Evolutionary conservation across 176 grass and related monocot genomes (phyloP).

Genomic region (Saccharum spontaneum): DNA sequence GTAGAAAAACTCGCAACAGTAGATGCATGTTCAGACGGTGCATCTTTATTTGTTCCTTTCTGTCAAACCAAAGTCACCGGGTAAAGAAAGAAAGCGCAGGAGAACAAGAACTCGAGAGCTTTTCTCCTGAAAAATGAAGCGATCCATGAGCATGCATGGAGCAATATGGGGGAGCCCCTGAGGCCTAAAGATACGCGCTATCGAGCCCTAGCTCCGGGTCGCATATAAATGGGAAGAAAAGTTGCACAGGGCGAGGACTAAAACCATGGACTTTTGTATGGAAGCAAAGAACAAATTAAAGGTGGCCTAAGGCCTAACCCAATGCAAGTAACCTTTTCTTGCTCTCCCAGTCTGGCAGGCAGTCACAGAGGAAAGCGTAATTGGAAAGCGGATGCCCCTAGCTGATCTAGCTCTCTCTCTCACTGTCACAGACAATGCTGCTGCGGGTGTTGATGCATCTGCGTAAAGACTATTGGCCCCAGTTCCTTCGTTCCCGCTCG

Average conservation of each 20-base stretch:
- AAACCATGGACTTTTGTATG: conserved; percentile 5
- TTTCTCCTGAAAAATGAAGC: conserved; percentile 20
- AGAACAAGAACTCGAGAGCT: conserved; percentile 3
- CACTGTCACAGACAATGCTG: not conserved
- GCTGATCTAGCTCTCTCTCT: not conserved
- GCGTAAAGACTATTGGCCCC: conserved; percentile 7
- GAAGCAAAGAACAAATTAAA: conserved; percentile 42
- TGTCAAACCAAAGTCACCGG: conserved; percentile 46
- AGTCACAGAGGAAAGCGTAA: not conserved
- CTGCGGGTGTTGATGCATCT: not conserved
- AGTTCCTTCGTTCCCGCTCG: not conserved
- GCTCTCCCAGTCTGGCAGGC: not conserved
- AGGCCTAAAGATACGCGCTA: conserved; percentile 44
- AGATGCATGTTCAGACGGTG: conserved; percentile 24
- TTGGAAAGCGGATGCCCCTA: conserved; percentile 41
- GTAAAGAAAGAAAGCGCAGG: conserved; percentile 48
- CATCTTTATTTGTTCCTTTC: conserved; percentile 46
- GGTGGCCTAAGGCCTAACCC: conserved; percentile 33
- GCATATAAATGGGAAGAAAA: conserved; percentile 62
- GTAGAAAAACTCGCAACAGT: not conserved
- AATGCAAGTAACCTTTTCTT: conserved; percentile 20
- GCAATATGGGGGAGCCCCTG: conserved; percentile 3
- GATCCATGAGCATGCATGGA: not conserved
- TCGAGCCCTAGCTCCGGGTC: conserved; percentile 42
- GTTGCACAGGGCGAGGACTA: conserved; percentile 25